phyloP scores from a whole-genome alignment of 2,329 filamentous ascomycete genomes.

The Aspergillus fijiensis region DNA sequence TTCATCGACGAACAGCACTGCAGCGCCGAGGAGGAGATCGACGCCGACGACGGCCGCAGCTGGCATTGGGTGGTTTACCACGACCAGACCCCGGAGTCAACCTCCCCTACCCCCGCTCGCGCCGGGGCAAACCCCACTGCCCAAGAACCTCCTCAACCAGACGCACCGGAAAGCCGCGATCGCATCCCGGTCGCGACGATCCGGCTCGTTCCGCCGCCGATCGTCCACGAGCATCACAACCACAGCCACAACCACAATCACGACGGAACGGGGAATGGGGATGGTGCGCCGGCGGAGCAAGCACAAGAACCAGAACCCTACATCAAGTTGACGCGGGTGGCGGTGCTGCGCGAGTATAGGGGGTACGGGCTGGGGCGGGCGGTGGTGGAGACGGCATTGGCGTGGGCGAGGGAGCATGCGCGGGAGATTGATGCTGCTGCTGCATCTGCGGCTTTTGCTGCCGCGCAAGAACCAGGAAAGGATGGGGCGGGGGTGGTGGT shows the following conservation, averaged over 20 bases:
- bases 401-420: conserved; percentile 66
- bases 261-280: conserved; percentile 12
- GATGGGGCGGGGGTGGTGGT: conserved; percentile 29
- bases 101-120: no score
- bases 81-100: no score
- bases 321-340: conserved; percentile 77
- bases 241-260: conserved; percentile 46
- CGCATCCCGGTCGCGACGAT: conserved; percentile 67
- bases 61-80: conserved; percentile 85
- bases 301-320: conserved; percentile 66
- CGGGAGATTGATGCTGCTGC: conserved; percentile 42
- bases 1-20: conserved; percentile 60
- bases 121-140: no score
- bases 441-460: conserved; percentile 14
- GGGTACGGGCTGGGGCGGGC: conserved; percentile 63
- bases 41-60: conserved; percentile 73
- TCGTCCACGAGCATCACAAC: conserved; percentile 42
- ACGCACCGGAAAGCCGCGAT: no score
- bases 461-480: conserved; percentile 40
- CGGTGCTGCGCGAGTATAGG: conserved; percentile 66
- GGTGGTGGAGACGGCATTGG: conserved; percentile 65
- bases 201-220: conserved; percentile 78
- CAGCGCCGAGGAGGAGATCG: conserved; percentile 68
- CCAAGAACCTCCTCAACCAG: no score
- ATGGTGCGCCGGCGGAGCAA: conserved; percentile 31